Conservation (phyloP, 23 red algal genomes). For the Gracilaria domingensis region DNA sequence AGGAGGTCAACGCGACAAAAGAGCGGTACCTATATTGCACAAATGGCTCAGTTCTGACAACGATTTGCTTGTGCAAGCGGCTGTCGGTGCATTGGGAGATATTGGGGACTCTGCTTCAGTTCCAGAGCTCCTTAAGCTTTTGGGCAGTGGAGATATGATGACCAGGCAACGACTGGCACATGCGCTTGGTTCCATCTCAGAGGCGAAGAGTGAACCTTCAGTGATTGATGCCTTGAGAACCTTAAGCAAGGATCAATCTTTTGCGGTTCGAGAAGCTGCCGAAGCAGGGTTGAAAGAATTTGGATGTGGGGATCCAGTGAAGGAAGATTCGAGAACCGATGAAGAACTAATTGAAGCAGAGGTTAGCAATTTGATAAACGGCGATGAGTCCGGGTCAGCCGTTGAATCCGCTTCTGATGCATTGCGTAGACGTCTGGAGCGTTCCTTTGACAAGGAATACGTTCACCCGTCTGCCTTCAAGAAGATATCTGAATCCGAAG, state of each 20-base stretch:
- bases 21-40: slow-evolving; percentile 33
- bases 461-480: not conserved
- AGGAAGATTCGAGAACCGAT: slow-evolving; percentile 38
- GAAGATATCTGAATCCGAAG: not conserved
- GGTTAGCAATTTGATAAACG: slow-evolving; percentile 60
- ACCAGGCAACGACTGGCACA: slow-evolving; percentile 76
- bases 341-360: slow-evolving; percentile 57
- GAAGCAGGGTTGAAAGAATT: slow-evolving; percentile 13
- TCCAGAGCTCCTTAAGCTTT: slow-evolving; percentile 43
- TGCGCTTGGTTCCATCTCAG: slow-evolving; percentile 51
- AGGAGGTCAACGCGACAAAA: slow-evolving; percentile 51
- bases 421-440: slow-evolving; percentile 53
- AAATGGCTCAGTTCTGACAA: slow-evolving; percentile 41
- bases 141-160: slow-evolving; percentile 70
- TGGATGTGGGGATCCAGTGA: slow-evolving; percentile 25
- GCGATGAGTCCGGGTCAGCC: slow-evolving; percentile 35
- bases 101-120: slow-evolving; percentile 44
- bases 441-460: slow-evolving; percentile 66
- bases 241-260: slow-evolving; percentile 59
- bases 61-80: slow-evolving; percentile 77
- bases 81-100: slow-evolving; percentile 74
- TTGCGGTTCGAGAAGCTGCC: slow-evolving; percentile 66
- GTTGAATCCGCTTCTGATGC: slow-evolving; percentile 53
- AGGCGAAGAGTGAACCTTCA: slow-evolving; percentile 36
- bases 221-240: slow-evolving; percentile 65